Conservation (phyloP, 2,329 filamentous ascomycete species). For the Bisporella sp. region DNA sequence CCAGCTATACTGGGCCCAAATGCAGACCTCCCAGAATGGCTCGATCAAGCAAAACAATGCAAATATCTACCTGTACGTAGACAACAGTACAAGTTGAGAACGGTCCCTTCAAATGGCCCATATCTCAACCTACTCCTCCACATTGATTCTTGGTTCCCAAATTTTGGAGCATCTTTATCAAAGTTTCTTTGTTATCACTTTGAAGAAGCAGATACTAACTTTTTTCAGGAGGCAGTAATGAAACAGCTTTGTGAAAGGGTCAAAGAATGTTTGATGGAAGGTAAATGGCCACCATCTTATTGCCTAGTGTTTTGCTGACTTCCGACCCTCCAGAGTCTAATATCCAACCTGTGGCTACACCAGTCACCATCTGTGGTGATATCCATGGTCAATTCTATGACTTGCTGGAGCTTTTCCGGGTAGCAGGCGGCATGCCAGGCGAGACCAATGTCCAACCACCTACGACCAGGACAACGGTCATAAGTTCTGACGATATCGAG, state of each 20-base stretch:
- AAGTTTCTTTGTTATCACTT: background rate
- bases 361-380: conserved; percentile 94
- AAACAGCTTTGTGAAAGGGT: conserved; percentile 98
- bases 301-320: conserved; percentile 14
- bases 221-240: conserved; percentile 74
- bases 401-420: conserved; percentile 90
- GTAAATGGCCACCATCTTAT: conserved; percentile 38
- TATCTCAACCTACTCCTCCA: too few relatives aligned
- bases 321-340: conserved; percentile 69
- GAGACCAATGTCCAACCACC: conserved; percentile 65
- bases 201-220: background rate
- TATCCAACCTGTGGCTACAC: conserved; percentile 94
- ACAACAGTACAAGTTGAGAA: too few relatives aligned
- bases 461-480: conserved; percentile 63
- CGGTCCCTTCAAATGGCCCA: too few relatives aligned
- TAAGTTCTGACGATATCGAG: conserved; percentile 87
- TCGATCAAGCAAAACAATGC: conserved; percentile 93
- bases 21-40: conserved; percentile 90
- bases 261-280: conserved; percentile 98
- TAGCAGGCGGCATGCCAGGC: conserved; percentile 93
- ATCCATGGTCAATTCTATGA: conserved; percentile 99
- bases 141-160: background rate
- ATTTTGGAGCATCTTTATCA: background rate
- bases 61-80: conserved; percentile 70
- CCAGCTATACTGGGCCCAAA: conserved; percentile 78